Conservation (phyloP, 2,329 filamentous ascomycete species). For the Anisogramma anomala region DNA sequence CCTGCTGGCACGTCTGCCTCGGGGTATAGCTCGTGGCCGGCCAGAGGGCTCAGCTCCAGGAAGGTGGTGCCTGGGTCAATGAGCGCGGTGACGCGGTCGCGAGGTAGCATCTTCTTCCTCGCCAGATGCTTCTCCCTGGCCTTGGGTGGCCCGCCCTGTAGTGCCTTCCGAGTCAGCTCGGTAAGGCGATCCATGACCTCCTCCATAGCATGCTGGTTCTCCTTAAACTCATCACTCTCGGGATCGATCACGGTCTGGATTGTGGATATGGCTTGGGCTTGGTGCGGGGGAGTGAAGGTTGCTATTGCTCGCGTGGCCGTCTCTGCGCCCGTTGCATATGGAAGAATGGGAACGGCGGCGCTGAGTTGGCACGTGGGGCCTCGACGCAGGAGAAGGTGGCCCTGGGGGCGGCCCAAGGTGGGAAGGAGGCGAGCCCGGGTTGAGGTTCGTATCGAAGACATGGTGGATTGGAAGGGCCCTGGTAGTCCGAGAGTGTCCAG, state of each 20-base stretch:
- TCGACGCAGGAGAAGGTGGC: slow-evolving; percentile 5
- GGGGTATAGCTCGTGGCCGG: slow-evolving; percentile 73
- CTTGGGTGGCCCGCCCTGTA: slow-evolving; percentile 68
- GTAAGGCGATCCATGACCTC: slow-evolving; percentile 59
- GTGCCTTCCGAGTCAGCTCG: slow-evolving; percentile 57
- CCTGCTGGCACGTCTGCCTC: slow-evolving; percentile 81
- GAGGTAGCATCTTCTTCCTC: slow-evolving; percentile 85
- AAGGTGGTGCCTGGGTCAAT: slow-evolving; percentile 85
- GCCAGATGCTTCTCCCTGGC: slow-evolving; percentile 78
- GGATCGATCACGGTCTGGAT: slow-evolving; percentile 67
- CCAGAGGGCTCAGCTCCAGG: slow-evolving; percentile 84
- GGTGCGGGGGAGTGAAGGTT: slow-evolving; percentile 68
- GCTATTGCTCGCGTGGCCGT: slow-evolving; percentile 40
- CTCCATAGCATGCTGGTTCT: slow-evolving; percentile 70
- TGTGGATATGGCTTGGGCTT: slow-evolving; percentile 72
- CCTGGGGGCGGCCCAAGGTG: slow-evolving; percentile 8
- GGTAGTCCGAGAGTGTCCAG: background rate
- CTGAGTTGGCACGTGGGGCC: slow-evolving; percentile 9
- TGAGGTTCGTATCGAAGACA: slow-evolving; percentile 8
- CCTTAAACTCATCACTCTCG: slow-evolving; percentile 63
- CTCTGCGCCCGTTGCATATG: slow-evolving; percentile 14
- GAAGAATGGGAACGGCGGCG: slow-evolving; percentile 15
- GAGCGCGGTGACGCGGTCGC: slow-evolving; percentile 77
- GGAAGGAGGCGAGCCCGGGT: slow-evolving; percentile 1
- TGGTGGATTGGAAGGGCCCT: background rate